Percentiles rank a stretch among this genome's conserved stretches.
These are phyloP conservation scores for Hawksworthiomyces lignivorus DNA, from an alignment of 2,329 filamentous ascomycete genomes.

Conservation along the genomic window DNA sequence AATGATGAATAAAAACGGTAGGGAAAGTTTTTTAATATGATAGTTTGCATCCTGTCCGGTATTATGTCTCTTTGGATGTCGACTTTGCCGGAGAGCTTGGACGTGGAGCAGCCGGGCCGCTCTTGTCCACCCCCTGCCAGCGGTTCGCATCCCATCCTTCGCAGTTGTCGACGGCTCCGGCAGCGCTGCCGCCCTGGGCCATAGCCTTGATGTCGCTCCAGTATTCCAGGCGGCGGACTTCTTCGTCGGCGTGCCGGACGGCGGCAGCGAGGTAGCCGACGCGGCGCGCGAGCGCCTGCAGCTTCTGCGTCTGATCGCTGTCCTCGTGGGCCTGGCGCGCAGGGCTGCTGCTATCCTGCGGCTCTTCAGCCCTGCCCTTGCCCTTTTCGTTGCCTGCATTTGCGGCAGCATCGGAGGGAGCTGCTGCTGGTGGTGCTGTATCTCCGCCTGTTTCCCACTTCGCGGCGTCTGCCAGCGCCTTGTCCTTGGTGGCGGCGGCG, in stretches of 20 bases:
- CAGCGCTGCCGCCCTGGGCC: conserved; percentile 44
- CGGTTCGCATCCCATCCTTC: conserved; percentile 34
- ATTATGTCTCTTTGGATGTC: neutral
- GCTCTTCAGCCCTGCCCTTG: neutral
- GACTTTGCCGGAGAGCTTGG: neutral
- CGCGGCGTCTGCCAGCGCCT: conserved; percentile 5
- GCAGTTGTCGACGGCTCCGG: conserved; percentile 33
- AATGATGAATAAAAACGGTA: neutral
- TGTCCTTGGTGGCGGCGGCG: conserved; percentile 24
- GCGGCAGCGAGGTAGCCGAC: conserved; percentile 67
- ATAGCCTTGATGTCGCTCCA: conserved; percentile 78
- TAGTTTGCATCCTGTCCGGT: too few species aligned
- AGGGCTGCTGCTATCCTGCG: too few species aligned
- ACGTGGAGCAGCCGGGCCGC: conserved; percentile 36
- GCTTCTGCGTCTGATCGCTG: conserved; percentile 17
- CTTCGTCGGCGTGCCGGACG: conserved; percentile 67
- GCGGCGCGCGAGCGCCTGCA: conserved; percentile 25
- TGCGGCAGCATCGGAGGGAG: neutral
- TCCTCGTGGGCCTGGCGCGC: conserved; percentile 17
- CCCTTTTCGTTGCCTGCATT: neutral
- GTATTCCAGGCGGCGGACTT: conserved; percentile 74
- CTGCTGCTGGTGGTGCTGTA: conserved; percentile 1
- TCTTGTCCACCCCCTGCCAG: conserved; percentile 47
- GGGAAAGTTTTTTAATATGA: too few species aligned
- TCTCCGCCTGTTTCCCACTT: conserved; percentile 18